Evolutionary conservation across 108 stramenopile species (phyloP), one percentile per base, ranked within the genome.

Genomic region (Halocafeteria seosinensis): DNA sequence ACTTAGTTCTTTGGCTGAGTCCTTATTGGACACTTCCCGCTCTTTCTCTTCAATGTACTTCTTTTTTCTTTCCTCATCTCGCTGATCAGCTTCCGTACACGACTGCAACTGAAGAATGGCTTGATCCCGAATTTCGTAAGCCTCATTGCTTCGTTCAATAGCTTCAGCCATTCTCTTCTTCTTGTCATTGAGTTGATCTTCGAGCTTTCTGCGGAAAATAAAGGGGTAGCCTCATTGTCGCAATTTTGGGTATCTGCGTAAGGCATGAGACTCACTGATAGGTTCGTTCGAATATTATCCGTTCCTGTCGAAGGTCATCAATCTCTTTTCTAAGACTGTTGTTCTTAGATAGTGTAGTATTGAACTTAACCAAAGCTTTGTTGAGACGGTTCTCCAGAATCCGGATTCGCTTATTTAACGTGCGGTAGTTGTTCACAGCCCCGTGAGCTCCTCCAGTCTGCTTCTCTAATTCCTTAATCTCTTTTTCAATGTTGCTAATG

Each of bases 391-490:
- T 85, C 64, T 88, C 88, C 36, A 87, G 68, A 34, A 87, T 79
- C 6, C 70, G 64, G 13, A 84, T 80, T 70, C 87, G 85, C 70
- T 88, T 89, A 61, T 85, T 79, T 27, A 85, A 65, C 69, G 78
- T 78, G 37, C 68, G 51, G 30, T 85, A 73, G 60, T 85, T 87
- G 23, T 84, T 81, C 37, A 61, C 64, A 12, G 83, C 73, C 55
- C 87, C 88, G 66, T 87, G 85, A 23, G 84, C 78, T 23, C 88
- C 88, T 26, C 88, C 88, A 84, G 84, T 88, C 63, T 73, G 53
- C 51, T n/a, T n/a, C n/a, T n/a, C n/a, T n/a, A n/a, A n/a, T n/a
- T n/a, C n/a, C n/a, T n/a, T n/a, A n/a, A n/a, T n/a, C n/a, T n/a
- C n/a, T n/a, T n/a, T n/a, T n/a, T n/a, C n/a, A n/a, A n/a, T n/a